Evolutionary conservation across 805 yeast species (phyloP).

Genomic region (Torulaspora microellipsoides): DNA sequence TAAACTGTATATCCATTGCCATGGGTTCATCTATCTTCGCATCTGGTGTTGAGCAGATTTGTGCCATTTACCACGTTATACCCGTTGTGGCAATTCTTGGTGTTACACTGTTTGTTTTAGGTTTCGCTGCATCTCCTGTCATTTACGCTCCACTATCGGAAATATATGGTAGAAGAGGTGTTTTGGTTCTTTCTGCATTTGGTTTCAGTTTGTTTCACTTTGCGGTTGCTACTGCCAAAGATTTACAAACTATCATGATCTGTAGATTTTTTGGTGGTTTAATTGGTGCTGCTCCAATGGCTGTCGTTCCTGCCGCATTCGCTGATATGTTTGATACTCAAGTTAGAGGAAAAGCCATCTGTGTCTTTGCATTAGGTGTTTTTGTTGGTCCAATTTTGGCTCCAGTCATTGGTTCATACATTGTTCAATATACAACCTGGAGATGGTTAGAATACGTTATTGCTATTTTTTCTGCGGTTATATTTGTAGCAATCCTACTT

Average conservation of each 20-base stretch:
- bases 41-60: conserved; percentile 48
- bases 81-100: conserved; percentile 68
- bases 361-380: conserved; percentile 66
- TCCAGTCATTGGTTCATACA: conserved; percentile 73
- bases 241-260: conserved; percentile 70
- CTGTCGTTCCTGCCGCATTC: conserved; percentile 81
- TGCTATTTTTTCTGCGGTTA: conserved; percentile 51
- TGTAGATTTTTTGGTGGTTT: conserved; percentile 78
- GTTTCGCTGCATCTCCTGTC: conserved; percentile 90
- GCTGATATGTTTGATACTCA: conserved; percentile 70
- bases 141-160: conserved; percentile 90
- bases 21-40: conserved; percentile 86
- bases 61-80: conserved; percentile 54
- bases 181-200: conserved; percentile 52
- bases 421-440: conserved; percentile 69
- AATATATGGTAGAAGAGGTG: conserved; percentile 62
- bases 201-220: conserved; percentile 58
- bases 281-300: conserved; percentile 80
- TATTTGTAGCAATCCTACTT: conserved; percentile 35
- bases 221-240: conserved; percentile 74
- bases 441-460: conserved; percentile 75
- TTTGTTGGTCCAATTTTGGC: conserved; percentile 78
- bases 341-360: conserved; percentile 71
- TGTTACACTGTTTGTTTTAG: conserved; percentile 78
- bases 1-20: conserved; percentile 48